Conservation (phyloP, 345 rosid genomes). For the Arabidopsis suecica region DNA sequence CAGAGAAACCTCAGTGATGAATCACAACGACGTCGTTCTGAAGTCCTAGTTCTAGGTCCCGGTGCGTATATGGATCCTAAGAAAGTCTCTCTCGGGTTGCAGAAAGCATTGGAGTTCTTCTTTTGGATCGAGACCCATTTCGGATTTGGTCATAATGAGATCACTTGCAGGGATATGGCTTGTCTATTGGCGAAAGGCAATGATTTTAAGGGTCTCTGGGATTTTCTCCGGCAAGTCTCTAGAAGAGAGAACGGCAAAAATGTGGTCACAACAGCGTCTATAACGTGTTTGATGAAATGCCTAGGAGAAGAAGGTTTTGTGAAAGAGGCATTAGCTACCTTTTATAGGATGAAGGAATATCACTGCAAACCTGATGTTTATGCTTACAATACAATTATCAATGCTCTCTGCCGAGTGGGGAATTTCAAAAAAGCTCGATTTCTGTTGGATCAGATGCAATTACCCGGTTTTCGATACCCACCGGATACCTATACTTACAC, state of each 20-base stretch:
- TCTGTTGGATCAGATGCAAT: slow-evolving; percentile 81
- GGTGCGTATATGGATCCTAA: slow-evolving; percentile 74
- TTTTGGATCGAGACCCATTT: slow-evolving; percentile 59
- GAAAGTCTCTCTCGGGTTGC: slow-evolving; percentile 57
- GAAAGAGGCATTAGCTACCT: slow-evolving; percentile 64
- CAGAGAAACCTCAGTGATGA: slow-evolving; percentile 66
- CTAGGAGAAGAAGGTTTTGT: slow-evolving; percentile 90
- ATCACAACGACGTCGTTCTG: slow-evolving; percentile 41
- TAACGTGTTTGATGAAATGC: slow-evolving; percentile 94
- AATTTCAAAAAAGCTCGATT: slow-evolving; percentile 80
- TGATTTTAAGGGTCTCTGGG: slow-evolving; percentile 62
- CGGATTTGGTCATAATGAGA: slow-evolving; percentile 61
- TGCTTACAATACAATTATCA: slow-evolving; percentile 72
- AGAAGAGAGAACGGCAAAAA: slow-evolving; percentile 45
- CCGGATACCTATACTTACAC: slow-evolving; percentile 77
- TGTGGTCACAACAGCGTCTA: slow-evolving; percentile 51
- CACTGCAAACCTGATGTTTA: slow-evolving; percentile 80
- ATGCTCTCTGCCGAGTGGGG: slow-evolving; percentile 77
- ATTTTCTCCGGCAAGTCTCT: slow-evolving; percentile 65
- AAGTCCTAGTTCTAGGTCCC: slow-evolving; percentile 65
- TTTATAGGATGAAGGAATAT: slow-evolving; percentile 77
- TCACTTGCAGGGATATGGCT: slow-evolving; percentile 79
- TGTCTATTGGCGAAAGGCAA: slow-evolving; percentile 70
- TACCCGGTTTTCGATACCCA: slow-evolving; percentile 78
- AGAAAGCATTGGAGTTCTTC: slow-evolving; percentile 73